phyloP scores from a whole-genome alignment of 2,329 filamentous ascomycete genomes.

The Laburnicola sp. region DNA sequence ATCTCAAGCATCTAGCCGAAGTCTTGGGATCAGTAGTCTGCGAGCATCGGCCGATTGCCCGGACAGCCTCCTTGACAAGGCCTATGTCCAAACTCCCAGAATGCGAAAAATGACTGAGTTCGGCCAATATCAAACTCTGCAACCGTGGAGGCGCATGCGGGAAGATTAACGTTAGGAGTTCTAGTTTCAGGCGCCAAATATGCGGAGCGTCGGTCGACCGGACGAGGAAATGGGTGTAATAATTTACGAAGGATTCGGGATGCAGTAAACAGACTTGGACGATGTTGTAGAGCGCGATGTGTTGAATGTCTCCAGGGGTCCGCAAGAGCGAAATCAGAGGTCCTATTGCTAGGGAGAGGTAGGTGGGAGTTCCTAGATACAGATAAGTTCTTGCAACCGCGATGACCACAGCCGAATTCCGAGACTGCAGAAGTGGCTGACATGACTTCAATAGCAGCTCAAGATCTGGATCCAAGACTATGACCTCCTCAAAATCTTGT shows the following conservation, averaged over 20 bases:
- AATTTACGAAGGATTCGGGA: slow-evolving; percentile 81
- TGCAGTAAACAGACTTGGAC: slow-evolving; percentile 82
- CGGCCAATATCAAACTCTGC: slow-evolving; percentile 85
- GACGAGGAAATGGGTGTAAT: slow-evolving; percentile 87
- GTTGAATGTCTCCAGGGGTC: slow-evolving; percentile 82
- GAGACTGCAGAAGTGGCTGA: slow-evolving; percentile 82
- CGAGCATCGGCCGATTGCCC: slow-evolving; percentile 91
- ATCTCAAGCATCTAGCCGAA: slow-evolving; percentile 75
- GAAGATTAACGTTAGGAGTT: slow-evolving; percentile 88
- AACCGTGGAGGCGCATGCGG: slow-evolving; percentile 74
- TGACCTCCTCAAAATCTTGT: slow-evolving; percentile 59
- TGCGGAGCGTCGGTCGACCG: slow-evolving; percentile 75
- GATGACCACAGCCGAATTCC: slow-evolving; percentile 89
- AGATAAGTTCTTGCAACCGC: slow-evolving; percentile 84
- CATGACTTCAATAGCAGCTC: slow-evolving; percentile 78
- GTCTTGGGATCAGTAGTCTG: slow-evolving; percentile 57
- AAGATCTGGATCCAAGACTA: slow-evolving; percentile 77
- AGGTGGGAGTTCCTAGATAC: slow-evolving; percentile 77
- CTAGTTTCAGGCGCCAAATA: slow-evolving; percentile 90
- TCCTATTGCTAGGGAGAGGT: slow-evolving; percentile 75
- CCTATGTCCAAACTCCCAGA: slow-evolving; percentile 75
- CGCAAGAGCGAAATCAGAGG: slow-evolving; percentile 85
- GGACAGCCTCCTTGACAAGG: slow-evolving; percentile 84
- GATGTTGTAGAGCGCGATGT: slow-evolving; percentile 90
- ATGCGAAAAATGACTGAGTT: slow-evolving; percentile 95